These are phyloP conservation scores for Choiromyces venosus DNA, from an alignment of 495 filamentous ascomycete species.

Conservation along the genomic window DNA sequence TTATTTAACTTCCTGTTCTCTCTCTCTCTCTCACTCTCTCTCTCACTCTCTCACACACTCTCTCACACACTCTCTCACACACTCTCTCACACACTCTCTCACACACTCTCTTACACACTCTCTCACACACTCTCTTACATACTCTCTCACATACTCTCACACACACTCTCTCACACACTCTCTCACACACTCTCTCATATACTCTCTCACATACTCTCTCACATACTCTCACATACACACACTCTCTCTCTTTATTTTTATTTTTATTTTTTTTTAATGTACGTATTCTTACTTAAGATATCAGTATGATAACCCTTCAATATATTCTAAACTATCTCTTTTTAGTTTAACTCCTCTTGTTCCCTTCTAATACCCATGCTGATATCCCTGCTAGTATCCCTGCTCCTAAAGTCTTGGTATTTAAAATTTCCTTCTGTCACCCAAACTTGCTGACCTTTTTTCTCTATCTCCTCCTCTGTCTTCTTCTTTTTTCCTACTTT, in stretches of 20 bases:
- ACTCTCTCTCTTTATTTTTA: too few species aligned
- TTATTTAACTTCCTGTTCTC: background rate
- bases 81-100: background rate
- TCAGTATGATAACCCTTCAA: background rate
- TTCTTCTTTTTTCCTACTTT: background rate
- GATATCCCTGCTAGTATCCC: too few species aligned
- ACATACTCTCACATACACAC: too few species aligned
- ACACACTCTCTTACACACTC: background rate
- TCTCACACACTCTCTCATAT: background rate
- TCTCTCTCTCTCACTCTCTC: background rate
- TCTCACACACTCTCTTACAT: background rate
- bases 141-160: background rate
- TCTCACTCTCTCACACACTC: too few species aligned
- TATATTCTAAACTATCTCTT: background rate
- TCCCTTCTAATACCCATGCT: background rate
- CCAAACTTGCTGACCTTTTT: background rate
- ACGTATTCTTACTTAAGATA: too few species aligned
- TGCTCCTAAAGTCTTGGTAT: background rate
- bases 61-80: too few species aligned
- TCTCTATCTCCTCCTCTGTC: background rate
- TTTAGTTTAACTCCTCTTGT: background rate
- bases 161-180: background rate
- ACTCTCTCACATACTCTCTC: background rate
- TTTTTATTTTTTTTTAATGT: too few species aligned
- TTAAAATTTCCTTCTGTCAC: background rate